phyloP scores from a whole-genome alignment of 257 asterid genomes.

The Eucommia ulmoides region DNA sequence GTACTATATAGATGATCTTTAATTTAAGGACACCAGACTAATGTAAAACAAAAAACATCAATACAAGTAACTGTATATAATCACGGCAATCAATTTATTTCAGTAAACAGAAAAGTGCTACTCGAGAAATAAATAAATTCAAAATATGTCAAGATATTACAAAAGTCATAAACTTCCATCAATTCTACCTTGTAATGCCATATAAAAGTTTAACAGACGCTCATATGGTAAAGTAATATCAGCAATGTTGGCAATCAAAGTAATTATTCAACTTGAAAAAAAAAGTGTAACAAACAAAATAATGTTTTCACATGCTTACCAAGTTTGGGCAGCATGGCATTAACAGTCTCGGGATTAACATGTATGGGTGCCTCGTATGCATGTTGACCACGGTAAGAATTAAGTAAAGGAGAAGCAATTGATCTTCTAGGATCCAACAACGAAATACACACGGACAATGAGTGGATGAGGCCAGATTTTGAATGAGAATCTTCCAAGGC shows the following conservation, averaged over 20 bases:
- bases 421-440: constrained; percentile 90
- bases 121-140: background rate
- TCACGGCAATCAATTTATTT: no score
- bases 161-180: background rate
- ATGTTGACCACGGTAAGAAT: constrained; percentile 76
- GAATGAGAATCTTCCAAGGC: constrained; percentile 78
- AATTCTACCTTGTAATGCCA: background rate
- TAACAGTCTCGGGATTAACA: constrained; percentile 78
- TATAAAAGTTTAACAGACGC: background rate
- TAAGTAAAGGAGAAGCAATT: constrained; percentile 53
- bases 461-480: constrained; percentile 75
- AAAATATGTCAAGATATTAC: background rate
- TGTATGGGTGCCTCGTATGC: constrained; percentile 53
- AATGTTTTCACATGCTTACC: constrained; percentile 27
- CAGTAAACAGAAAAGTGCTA: background rate
- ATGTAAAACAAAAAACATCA: background rate
- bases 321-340: constrained; percentile 96
- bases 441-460: constrained; percentile 81
- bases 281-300: background rate
- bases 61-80: background rate
- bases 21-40: background rate
- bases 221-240: background rate
- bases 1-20: background rate
- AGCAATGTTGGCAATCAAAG: no score
- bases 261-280: background rate